These are phyloP conservation scores for Fraxinus anomala DNA, from an alignment of 257 asterid genomes.

Conservation along the genomic window DNA sequence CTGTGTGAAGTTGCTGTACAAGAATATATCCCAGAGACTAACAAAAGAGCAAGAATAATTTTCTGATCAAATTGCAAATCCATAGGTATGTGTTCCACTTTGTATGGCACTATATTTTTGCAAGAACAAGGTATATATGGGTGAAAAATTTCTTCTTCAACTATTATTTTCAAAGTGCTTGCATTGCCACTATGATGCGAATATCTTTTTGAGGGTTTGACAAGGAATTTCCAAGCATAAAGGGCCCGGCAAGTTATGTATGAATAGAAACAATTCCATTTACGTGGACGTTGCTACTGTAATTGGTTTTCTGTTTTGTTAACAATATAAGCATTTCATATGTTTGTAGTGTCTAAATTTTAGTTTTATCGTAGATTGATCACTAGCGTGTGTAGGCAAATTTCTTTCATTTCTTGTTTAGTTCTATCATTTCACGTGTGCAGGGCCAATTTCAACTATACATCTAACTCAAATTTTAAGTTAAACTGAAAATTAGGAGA, in stretches of 20 bases:
- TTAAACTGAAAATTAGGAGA: too few species aligned
- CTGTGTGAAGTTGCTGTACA: constrained; percentile 27
- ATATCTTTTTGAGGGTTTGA: too few species aligned
- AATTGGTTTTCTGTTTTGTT: neutral
- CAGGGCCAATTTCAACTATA: too few species aligned
- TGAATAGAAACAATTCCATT: neutral
- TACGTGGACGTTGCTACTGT: neutral
- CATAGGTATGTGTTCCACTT: neutral
- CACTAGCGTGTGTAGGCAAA: too few species aligned
- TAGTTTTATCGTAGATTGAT: too few species aligned
- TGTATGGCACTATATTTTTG: neutral
- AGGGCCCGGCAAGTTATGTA: neutral
- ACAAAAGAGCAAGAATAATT: constrained; percentile 18
- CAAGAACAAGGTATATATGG: neutral
- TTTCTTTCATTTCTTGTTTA: too few species aligned
- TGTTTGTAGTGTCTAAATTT: too few species aligned
- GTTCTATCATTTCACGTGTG: too few species aligned
- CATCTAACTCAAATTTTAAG: too few species aligned
- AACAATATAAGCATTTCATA: neutral
- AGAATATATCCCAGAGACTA: constrained; percentile 32
- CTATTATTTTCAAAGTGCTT: too few species aligned
- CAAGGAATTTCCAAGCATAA: too few species aligned
- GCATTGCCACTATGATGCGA: too few species aligned
- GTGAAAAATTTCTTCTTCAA: neutral
- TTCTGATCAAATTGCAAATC: neutral